A percentile compares a stretch with the other conserved stretches of the same genome.
Conservation (phyloP, 306 rosid species). For the Morella rubra region DNA sequence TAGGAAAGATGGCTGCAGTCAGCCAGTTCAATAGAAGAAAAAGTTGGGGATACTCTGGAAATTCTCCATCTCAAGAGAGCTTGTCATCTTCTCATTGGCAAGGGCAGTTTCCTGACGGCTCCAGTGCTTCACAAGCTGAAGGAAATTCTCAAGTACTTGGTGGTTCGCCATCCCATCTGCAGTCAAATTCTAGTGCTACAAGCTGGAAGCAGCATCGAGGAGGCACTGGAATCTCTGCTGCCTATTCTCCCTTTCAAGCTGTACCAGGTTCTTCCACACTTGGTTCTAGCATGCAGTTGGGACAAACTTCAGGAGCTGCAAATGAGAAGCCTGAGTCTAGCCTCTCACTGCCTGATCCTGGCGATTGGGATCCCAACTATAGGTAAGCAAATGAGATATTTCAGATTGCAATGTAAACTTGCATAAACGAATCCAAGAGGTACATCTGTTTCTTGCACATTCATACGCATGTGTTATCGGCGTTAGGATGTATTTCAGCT, state of each 20-base stretch:
- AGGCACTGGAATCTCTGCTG: constrained; percentile 49
- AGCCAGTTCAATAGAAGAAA: constrained; percentile 89
- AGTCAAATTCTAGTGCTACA: constrained; percentile 52
- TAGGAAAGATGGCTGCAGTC: constrained; percentile 83
- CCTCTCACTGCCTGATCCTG: constrained; percentile 82
- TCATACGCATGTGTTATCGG: constrained; percentile 1
- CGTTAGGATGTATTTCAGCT: constrained; percentile 1
- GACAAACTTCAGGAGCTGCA: constrained; percentile 44
- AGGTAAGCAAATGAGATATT: constrained; percentile 52
- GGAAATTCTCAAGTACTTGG: constrained; percentile 66
- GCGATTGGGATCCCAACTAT: constrained; percentile 98
- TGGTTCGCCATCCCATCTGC: constrained; percentile 69
- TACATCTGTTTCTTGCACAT: not conserved
- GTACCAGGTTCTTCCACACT: constrained; percentile 46
- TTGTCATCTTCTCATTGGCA: constrained; percentile 70
- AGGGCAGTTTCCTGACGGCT: constrained; percentile 63
- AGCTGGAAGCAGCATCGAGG: constrained; percentile 79
- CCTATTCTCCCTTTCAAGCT: constrained; percentile 53
- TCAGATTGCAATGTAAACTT: constrained; percentile 15
- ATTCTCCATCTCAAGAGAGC: constrained; percentile 74
- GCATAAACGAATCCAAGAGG: not conserved
- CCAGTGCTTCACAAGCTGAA: constrained; percentile 55
- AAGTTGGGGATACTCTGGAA: constrained; percentile 79
- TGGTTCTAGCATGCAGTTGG: constrained; percentile 47
- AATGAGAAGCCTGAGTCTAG: constrained; percentile 60